Evolutionary conservation across 2,329 filamentous ascomycete genomes (phyloP), one percentile per base, ranked within the genome.

Genomic region (Hypoxylon rubiginosum): DNA sequence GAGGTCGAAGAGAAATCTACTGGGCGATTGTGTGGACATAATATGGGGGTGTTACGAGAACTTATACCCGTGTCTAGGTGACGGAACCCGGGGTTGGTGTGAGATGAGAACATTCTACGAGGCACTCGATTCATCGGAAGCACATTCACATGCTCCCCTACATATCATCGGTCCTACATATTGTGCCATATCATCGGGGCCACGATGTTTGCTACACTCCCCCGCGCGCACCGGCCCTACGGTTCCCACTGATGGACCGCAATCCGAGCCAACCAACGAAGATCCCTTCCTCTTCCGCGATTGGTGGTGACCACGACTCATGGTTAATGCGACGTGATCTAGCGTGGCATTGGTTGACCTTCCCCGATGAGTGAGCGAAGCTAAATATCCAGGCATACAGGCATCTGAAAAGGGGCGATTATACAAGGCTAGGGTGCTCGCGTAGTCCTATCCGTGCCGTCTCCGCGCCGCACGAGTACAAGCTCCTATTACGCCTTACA

Each of bases 251-350:
- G 24, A 56, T 28, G 26, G 19, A 0, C 39, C 52, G 11, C 24
- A 30, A 45, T 45, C 53, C 24, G 34, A 53, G 39, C 55, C 39
- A 49, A 45, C 34, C 10, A 36, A 2, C 17, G 53, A 46, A 59
- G 60, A 67, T 67, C 60, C 24, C 48, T 67, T 43, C 64, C 58
- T 2, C 19, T 57, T 61, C 24, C 7, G 60, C 55, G 15, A 11
- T 13, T 21, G 34, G 6, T 13, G 9, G 34, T 46, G 45, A 28
- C 19, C 24, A 13, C 13, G 2, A 30, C 45, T 21, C 36, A 64
- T 50, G 46, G 43, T 43, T 19, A 32, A 55, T 53, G 10, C 34
- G 28, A 56, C 57, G 52, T 67, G 60, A 64, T 61, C 56, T 63
- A 9, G 60, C 53, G 46, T 39, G 13, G 17, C 41, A 52, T 43